These are phyloP conservation scores for Batkoa obscura DNA, from an alignment of 371 early-diverging fungal species.

Conservation along the genomic window DNA sequence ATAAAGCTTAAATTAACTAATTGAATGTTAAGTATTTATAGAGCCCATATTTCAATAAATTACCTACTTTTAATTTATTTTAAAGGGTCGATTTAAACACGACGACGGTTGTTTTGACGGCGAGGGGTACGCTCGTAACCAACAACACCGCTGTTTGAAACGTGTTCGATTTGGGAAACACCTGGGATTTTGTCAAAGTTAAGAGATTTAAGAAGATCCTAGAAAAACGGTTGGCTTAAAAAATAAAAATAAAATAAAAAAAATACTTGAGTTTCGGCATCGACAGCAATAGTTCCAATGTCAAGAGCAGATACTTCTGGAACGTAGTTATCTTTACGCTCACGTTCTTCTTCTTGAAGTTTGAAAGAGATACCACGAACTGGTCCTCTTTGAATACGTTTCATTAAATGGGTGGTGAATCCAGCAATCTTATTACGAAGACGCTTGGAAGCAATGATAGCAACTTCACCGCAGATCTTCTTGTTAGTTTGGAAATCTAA, in stretches of 20 bases:
- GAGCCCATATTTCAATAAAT: too few relatives aligned
- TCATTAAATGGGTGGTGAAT: conserved; percentile 99
- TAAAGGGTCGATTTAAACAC: background rate
- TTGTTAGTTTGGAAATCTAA: conserved; percentile 99
- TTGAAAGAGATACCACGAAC: conserved; percentile 99
- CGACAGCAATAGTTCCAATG: conserved; percentile 84
- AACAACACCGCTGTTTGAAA: conserved; percentile 3
- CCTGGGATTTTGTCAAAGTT: conserved; percentile 75
- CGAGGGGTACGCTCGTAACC: conserved; percentile 5
- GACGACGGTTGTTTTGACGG: conserved; percentile 4
- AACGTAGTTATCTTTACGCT: conserved; percentile 99
- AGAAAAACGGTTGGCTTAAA: background rate
- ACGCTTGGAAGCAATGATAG: conserved; percentile 97
- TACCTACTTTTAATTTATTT: too few relatives aligned
- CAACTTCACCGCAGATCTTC: conserved; percentile 94
- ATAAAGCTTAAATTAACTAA: too few relatives aligned
- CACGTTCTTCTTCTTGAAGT: conserved; percentile 99
- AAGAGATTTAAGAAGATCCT: conserved; percentile 89
- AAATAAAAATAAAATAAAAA: background rate
- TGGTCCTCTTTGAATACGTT: conserved; percentile 97
- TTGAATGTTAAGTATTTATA: too few relatives aligned
- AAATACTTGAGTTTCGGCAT: conserved; percentile 69
- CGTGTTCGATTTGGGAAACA: conserved; percentile 18
- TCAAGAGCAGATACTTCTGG: conserved; percentile 98
- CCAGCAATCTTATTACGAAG: conserved; percentile 99